phyloP scores from a whole-genome alignment of 176 grass and related monocot species.

The Oryza nivara region DNA sequence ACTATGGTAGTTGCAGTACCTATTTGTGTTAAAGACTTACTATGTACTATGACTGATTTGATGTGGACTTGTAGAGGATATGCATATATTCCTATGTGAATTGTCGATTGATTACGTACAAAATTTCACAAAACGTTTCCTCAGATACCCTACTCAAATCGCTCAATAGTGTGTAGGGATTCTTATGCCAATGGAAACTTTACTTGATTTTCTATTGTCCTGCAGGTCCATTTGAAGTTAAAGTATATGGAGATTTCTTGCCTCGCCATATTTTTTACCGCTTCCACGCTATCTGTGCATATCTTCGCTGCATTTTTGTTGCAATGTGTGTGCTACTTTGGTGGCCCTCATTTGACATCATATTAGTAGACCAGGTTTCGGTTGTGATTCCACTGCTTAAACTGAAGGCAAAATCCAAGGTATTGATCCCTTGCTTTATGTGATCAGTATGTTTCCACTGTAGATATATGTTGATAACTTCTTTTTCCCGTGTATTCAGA shows the following conservation, averaged over 20 bases:
- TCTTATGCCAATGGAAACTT: background rate
- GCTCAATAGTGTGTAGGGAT: background rate
- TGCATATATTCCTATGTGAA: background rate
- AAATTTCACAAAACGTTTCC: background rate
- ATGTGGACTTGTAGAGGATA: background rate
- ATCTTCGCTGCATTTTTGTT: slow-evolving; percentile 95
- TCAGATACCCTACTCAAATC: background rate
- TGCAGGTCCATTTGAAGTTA: slow-evolving; percentile 77
- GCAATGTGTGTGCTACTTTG: slow-evolving; percentile 76
- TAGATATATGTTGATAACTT: slow-evolving; percentile 30
- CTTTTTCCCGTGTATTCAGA: slow-evolving; percentile 46
- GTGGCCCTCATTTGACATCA: slow-evolving; percentile 77
- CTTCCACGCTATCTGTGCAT: slow-evolving; percentile 89
- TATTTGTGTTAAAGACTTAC: background rate
- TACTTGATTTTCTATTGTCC: background rate
- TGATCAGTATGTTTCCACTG: slow-evolving; percentile 5
- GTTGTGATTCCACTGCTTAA: slow-evolving; percentile 91
- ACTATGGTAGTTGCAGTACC: background rate
- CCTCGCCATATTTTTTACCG: slow-evolving; percentile 85
- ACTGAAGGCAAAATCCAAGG: slow-evolving; percentile 69
- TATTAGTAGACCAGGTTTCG: slow-evolving; percentile 88
- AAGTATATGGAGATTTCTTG: slow-evolving; percentile 88
- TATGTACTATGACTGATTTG: background rate
- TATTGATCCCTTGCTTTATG: slow-evolving; percentile 43
- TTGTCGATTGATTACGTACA: slow-evolving; percentile 4